A percentile compares a stretch with the other conserved stretches of the same genome.
Evolutionary conservation across 2,329 filamentous ascomycete species (phyloP).

Genomic region (Ophiostoma angusticollis): DNA sequence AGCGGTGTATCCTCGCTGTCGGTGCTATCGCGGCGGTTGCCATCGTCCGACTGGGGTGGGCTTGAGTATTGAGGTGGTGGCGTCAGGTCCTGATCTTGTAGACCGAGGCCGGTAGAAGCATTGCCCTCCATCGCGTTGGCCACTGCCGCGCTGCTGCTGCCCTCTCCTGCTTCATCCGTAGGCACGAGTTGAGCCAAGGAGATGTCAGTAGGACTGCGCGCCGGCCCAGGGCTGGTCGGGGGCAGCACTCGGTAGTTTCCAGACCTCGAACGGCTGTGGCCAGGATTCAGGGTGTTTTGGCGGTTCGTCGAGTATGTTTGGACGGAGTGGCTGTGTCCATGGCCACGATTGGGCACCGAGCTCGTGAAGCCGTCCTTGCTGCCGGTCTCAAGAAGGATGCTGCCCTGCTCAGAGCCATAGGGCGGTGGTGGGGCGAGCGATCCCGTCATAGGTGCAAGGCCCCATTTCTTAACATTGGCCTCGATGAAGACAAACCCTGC

Average conservation of each 20-base stretch:
- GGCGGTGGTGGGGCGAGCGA: slow-evolving; percentile 90
- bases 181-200: slow-evolving; percentile 76
- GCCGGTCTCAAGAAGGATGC: slow-evolving; percentile 83
- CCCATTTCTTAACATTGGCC: slow-evolving; percentile 99
- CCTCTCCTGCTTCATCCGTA: slow-evolving; percentile 58
- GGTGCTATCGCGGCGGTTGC: slow-evolving; percentile 42
- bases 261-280: slow-evolving; percentile 62
- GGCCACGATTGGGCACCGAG: slow-evolving; percentile 26
- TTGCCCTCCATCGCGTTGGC: slow-evolving; percentile 13
- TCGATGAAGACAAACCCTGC: slow-evolving; percentile 98
- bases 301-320: slow-evolving; percentile 27
- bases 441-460: slow-evolving; percentile 86
- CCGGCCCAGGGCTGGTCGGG: slow-evolving; percentile 76
- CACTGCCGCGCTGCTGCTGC: slow-evolving; percentile 32
- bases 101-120: slow-evolving; percentile 30
- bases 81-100: slow-evolving; percentile 46
- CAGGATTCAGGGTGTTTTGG: slow-evolving; percentile 35
- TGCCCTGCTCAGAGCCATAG: slow-evolving; percentile 93
- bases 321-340: slow-evolving; percentile 32
- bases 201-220: slow-evolving; percentile 88
- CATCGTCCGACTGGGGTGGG: slow-evolving; percentile 46
- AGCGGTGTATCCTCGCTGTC: slow-evolving; percentile 43
- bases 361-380: slow-evolving; percentile 43
- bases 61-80: slow-evolving; percentile 63
- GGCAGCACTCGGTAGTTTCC: slow-evolving; percentile 64